Evolutionary conservation across 805 yeast species (phyloP).

Genomic region (Grigorovia transvaalensis): DNA sequence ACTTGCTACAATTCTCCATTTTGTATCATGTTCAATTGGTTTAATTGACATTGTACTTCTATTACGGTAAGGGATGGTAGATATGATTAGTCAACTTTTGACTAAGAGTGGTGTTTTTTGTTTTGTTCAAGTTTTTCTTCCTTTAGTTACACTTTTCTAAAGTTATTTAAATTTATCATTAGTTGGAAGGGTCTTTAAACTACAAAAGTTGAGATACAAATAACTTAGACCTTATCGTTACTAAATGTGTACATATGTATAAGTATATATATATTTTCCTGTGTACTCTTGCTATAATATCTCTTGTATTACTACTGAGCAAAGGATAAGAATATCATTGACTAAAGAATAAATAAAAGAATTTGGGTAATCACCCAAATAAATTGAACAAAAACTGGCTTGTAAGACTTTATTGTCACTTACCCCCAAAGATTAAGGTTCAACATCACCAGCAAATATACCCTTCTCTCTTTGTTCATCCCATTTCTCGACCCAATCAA

Average conservation of each 20-base stretch:
- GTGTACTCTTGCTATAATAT: not conserved
- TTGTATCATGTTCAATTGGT: constrained; percentile 7
- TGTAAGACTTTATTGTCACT: not conserved
- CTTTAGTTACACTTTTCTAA: too few relatives aligned
- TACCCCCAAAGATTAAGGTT: not conserved
- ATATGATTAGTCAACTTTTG: not conserved
- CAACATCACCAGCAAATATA: constrained; percentile 42
- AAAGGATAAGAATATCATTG: not conserved
- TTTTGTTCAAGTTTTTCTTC: too few relatives aligned
- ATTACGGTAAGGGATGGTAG: not conserved
- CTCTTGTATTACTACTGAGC: not conserved
- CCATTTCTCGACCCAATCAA: constrained; percentile 80
- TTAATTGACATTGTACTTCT: constrained; percentile 11
- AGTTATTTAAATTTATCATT: too few relatives aligned
- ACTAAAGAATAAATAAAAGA: not conserved
- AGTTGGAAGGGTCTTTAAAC: too few relatives aligned
- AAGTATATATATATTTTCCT: not conserved
- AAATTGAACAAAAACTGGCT: not conserved
- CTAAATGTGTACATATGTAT: not conserved
- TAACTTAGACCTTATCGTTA: not conserved
- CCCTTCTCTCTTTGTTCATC: constrained; percentile 70
- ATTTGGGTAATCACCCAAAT: not conserved
- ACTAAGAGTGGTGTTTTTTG: not conserved
- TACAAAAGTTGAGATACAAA: not conserved
- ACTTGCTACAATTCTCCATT: constrained; percentile 14